Percentiles rank a stretch among this genome's conserved stretches.
These are phyloP conservation scores for Lasiodiplodia sp. DNA, from an alignment of 2,329 filamentous ascomycete genomes.

Conservation along the genomic window DNA sequence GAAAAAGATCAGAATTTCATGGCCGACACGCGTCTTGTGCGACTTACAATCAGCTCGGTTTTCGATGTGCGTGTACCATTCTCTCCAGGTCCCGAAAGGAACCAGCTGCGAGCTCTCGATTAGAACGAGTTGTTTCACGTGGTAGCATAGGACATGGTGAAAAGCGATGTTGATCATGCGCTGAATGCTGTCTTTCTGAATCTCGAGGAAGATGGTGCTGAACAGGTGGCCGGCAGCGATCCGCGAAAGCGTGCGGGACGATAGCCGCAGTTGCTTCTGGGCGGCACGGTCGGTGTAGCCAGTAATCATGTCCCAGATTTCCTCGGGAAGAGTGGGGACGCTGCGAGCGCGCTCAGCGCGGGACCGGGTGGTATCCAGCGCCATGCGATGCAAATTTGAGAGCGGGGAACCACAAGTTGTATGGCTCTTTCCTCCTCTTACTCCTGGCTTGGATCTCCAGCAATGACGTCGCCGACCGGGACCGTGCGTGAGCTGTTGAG, in stretches of 20 bases:
- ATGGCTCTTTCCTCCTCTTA: background rate
- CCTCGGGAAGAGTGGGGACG: slow-evolving; percentile 12
- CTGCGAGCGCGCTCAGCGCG: background rate
- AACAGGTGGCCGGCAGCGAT: slow-evolving; percentile 7
- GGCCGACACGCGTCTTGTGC: background rate
- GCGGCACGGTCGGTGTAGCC: background rate
- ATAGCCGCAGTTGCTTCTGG: slow-evolving; percentile 1
- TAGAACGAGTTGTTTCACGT: slow-evolving; percentile 16
- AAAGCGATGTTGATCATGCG: slow-evolving; percentile 24
- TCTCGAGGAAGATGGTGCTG: background rate
- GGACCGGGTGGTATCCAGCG: background rate
- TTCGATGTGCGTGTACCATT: slow-evolving; percentile 10
- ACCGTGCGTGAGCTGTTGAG: slow-evolving; percentile 8
- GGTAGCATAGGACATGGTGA: slow-evolving; percentile 3
- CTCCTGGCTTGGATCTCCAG: background rate
- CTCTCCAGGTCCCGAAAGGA: slow-evolving; percentile 6
- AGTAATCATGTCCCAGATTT: slow-evolving; percentile 22
- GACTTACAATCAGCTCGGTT: background rate
- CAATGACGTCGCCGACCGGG: slow-evolving; percentile 11
- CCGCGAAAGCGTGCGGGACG: slow-evolving; percentile 1
- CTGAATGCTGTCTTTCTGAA: slow-evolving; percentile 15
- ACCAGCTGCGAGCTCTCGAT: slow-evolving; percentile 3
- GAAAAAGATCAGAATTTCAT: background rate
- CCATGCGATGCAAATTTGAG: background rate
- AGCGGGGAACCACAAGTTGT: too few species aligned